A percentile compares a stretch with the other conserved stretches of the same genome.
These are phyloP conservation scores for Nakaseomyces delphensis DNA, from an alignment of 1,139 yeast genomes.

Conservation along the genomic window DNA sequence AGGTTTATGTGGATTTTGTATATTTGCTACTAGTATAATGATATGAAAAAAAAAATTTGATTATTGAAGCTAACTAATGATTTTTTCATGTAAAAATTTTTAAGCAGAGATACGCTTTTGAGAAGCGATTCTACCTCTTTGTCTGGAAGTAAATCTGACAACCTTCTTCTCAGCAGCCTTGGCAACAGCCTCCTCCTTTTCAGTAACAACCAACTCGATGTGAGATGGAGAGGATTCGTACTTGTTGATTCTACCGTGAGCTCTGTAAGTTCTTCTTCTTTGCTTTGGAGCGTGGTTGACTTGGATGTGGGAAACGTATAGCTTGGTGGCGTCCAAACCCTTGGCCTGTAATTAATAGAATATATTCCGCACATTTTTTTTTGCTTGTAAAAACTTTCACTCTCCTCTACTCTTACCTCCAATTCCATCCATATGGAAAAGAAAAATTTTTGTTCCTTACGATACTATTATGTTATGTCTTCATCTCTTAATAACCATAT, in stretches of 20 bases:
- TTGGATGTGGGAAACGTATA: constrained; percentile 96
- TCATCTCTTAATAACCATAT: too few relatives aligned
- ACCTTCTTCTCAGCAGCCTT: constrained; percentile 84
- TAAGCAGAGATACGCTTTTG: constrained; percentile 64
- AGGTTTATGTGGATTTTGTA: constrained; percentile 5
- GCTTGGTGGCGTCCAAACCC: constrained; percentile 93
- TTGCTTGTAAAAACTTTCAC: not conserved
- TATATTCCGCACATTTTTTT: not conserved
- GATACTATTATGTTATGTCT: too few relatives aligned
- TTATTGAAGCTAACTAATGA: constrained; percentile 5
- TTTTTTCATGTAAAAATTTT: constrained; percentile 18
- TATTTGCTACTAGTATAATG: constrained; percentile 1
- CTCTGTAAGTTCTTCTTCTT: constrained; percentile 99
- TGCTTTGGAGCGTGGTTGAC: constrained; percentile 99
- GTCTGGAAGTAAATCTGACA: constrained; percentile 69
- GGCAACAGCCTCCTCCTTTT: constrained; percentile 88
- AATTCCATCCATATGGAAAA: not conserved
- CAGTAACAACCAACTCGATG: constrained; percentile 95
- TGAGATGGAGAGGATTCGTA: constrained; percentile 98
- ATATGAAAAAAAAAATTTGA: constrained; percentile 6
- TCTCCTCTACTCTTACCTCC: not conserved
- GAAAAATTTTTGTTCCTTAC: too few relatives aligned
- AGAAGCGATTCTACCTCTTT: constrained; percentile 83
- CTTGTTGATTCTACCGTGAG: constrained; percentile 99
- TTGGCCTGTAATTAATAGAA: constrained; percentile 44